Conservation (phyloP, 2,329 filamentous ascomycete species). For the Aspergillus sp. region DNA sequence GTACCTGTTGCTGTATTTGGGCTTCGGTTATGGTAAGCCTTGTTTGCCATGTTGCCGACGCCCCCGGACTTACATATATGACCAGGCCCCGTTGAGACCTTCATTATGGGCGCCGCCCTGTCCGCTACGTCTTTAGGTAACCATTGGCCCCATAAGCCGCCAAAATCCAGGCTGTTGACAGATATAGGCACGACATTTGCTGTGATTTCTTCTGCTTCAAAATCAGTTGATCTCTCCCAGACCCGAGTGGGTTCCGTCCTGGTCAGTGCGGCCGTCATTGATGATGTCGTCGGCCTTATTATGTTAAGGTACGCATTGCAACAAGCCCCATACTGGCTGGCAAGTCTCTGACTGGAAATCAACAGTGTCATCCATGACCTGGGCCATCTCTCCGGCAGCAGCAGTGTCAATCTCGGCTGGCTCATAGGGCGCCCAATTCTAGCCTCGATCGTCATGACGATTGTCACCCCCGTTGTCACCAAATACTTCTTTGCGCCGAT, state of each 20-base stretch:
- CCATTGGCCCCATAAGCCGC: not conserved
- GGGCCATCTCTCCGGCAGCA: slow-evolving; percentile 9
- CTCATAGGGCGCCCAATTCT: slow-evolving; percentile 31
- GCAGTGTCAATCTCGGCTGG: slow-evolving; percentile 25
- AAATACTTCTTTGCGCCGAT: slow-evolving; percentile 32
- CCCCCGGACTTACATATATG: not conserved
- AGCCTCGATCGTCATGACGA: slow-evolving; percentile 27
- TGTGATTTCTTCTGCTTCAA: slow-evolving; percentile 20
- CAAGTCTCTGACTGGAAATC: not conserved
- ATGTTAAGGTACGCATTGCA: slow-evolving; percentile 18
- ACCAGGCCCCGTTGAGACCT: slow-evolving; percentile 23
- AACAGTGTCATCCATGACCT: slow-evolving; percentile 26
- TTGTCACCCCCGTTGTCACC: slow-evolving; percentile 26
- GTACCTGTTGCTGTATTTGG: slow-evolving; percentile 35
- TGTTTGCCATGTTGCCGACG: not conserved
- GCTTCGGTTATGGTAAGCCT: slow-evolving; percentile 32
- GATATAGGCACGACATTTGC: slow-evolving; percentile 21
- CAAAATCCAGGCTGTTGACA: not conserved
- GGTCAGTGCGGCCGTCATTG: slow-evolving; percentile 39
- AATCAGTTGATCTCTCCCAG: slow-evolving; percentile 32
- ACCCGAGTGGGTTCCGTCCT: slow-evolving; percentile 38
- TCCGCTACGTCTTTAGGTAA: slow-evolving; percentile 23
- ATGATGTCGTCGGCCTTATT: slow-evolving; percentile 39
- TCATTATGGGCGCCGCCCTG: slow-evolving; percentile 21
- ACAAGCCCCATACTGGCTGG: not conserved